Percentiles rank a stretch among this genome's conserved stretches.
These are phyloP conservation scores for Microbotryomycetes sp. DNA, from an alignment of 1,284 basidiomycete species.

Conservation along the genomic window DNA sequence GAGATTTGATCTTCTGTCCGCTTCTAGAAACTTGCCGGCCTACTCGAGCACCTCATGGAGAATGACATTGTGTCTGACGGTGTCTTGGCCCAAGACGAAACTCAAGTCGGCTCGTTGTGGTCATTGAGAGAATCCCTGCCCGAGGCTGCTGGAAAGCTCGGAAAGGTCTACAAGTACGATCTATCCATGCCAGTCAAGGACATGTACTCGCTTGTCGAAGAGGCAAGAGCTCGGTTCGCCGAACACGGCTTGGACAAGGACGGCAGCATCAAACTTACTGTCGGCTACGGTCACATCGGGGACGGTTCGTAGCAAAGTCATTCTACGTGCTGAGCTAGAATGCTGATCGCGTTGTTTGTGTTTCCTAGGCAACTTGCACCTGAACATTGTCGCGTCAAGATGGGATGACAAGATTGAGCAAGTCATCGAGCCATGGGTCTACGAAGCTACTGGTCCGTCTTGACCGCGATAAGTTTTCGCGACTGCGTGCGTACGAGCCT, in stretches of 20 bases:
- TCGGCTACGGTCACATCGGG: constrained; percentile 94
- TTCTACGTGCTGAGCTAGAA: constrained; percentile 9
- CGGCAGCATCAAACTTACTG: constrained; percentile 63
- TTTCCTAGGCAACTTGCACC: constrained; percentile 74
- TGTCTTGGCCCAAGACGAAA: constrained; percentile 83
- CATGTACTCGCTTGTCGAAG: constrained; percentile 85
- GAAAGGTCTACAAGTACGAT: constrained; percentile 97
- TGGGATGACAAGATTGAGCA: constrained; percentile 78
- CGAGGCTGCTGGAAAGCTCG: constrained; percentile 88
- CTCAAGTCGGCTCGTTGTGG: constrained; percentile 87
- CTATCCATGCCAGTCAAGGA: constrained; percentile 80
- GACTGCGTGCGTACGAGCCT: neutral
- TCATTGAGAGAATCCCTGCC: constrained; percentile 88
- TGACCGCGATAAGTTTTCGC: neutral
- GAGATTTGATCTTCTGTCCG: neutral
- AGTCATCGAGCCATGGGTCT: constrained; percentile 90
- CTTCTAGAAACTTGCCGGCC: constrained; percentile 69
- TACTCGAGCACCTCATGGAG: constrained; percentile 74
- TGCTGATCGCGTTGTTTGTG: constrained; percentile 17
- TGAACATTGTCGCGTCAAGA: constrained; percentile 82
- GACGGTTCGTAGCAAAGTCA: constrained; percentile 66
- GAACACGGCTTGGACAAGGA: constrained; percentile 62
- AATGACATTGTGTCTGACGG: constrained; percentile 80
- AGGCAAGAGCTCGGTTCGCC: constrained; percentile 63
- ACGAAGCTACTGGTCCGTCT: constrained; percentile 65